Evolutionary conservation across 1,284 basidiomycete genomes (phyloP).

Genomic region (Flammula alnicola): DNA sequence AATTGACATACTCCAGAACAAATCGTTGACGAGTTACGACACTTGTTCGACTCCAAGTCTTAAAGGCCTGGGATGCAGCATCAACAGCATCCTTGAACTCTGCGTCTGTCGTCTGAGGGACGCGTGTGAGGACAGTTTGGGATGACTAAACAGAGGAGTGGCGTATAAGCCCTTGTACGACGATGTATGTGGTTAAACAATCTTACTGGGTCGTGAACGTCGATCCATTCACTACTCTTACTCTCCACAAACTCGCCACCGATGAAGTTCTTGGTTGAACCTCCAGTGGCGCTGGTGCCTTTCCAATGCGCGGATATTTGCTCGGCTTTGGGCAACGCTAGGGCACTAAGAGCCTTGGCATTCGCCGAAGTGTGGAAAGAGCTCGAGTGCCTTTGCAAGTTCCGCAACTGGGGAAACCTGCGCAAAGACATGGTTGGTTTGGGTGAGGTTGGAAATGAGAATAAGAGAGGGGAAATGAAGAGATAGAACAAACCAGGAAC

Average conservation of each 20-base stretch:
- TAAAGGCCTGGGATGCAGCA: constrained; percentile 87
- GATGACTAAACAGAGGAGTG: constrained; percentile 64
- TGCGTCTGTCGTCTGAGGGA: constrained; percentile 84
- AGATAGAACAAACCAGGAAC: neutral
- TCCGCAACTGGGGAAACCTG: constrained; percentile 39
- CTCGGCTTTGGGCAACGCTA: constrained; percentile 64
- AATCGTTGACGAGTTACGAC: constrained; percentile 89
- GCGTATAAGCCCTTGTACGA: constrained; percentile 7
- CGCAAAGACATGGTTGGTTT: constrained; percentile 30
- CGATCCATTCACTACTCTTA: constrained; percentile 78
- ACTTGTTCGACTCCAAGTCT: constrained; percentile 88
- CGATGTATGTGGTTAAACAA: neutral
- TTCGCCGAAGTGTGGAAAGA: constrained; percentile 49
- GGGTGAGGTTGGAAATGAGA: neutral
- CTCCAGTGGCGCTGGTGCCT: constrained; percentile 83
- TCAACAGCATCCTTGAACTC: constrained; percentile 91
- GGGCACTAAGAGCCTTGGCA: constrained; percentile 52
- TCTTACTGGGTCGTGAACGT: constrained; percentile 85
- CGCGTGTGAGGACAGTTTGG: constrained; percentile 85
- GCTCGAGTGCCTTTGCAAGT: constrained; percentile 32
- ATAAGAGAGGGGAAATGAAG: neutral
- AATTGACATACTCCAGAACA: constrained; percentile 75
- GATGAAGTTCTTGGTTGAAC: constrained; percentile 88
- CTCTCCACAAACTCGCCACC: constrained; percentile 89
- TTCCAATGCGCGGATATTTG: constrained; percentile 78